These are phyloP conservation scores for Podospora fimiseda DNA, from an alignment of 495 filamentous ascomycete genomes.

Conservation along the genomic window DNA sequence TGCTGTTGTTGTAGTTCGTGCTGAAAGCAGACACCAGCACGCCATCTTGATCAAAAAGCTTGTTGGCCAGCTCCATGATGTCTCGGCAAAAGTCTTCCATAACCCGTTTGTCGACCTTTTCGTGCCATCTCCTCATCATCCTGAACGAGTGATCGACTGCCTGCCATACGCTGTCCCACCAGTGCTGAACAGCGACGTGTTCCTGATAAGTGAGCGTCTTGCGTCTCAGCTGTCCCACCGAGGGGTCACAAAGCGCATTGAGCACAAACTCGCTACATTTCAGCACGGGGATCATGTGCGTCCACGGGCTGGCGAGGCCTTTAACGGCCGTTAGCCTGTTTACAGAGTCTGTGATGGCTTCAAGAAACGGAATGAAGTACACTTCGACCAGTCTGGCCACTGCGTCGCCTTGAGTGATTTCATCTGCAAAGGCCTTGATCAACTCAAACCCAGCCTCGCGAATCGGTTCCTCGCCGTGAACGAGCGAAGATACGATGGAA, in stretches of 20 bases:
- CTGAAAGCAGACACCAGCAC: slow-evolving; percentile 65
- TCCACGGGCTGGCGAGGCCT: slow-evolving; percentile 49
- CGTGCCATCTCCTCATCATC: slow-evolving; percentile 73
- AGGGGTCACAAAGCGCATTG: slow-evolving; percentile 72
- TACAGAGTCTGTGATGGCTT: slow-evolving; percentile 33
- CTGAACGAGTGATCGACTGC: slow-evolving; percentile 73
- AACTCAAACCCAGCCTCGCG: slow-evolving; percentile 71
- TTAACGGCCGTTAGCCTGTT: slow-evolving; percentile 48
- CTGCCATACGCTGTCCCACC: slow-evolving; percentile 81
- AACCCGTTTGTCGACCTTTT: slow-evolving; percentile 56
- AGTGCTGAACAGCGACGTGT: slow-evolving; percentile 55
- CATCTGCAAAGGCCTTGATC: slow-evolving; percentile 68
- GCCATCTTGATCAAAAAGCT: slow-evolving; percentile 73
- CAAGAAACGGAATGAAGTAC: slow-evolving; percentile 43
- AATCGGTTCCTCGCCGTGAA: slow-evolving; percentile 59
- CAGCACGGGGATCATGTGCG: slow-evolving; percentile 62
- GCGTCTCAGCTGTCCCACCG: slow-evolving; percentile 70
- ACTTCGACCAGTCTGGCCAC: slow-evolving; percentile 61
- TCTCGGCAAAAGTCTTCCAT: slow-evolving; percentile 93
- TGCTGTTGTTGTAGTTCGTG: slow-evolving; percentile 34
- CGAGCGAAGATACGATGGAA: slow-evolving; percentile 61
- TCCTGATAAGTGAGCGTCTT: slow-evolving; percentile 54
- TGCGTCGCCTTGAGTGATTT: slow-evolving; percentile 65
- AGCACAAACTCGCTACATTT: slow-evolving; percentile 71
- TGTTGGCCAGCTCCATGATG: slow-evolving; percentile 85